Conservation (phyloP, 2,329 filamentous ascomycete genomes). For the Paecilomyces niveus region DNA sequence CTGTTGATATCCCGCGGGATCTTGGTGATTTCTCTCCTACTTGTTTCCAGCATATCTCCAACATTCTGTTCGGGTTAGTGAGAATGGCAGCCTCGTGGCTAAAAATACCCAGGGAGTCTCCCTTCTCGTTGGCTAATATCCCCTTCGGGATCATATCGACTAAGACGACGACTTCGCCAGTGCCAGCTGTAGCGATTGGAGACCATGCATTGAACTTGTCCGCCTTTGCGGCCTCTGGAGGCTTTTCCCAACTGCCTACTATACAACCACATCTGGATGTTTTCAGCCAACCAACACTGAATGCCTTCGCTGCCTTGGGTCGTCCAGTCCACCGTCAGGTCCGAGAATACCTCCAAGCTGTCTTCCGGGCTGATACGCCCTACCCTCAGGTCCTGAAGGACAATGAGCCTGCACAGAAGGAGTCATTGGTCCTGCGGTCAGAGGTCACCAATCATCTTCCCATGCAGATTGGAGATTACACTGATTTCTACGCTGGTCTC, state of each 20-base stretch:
- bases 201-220: conserved; percentile 64
- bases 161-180: conserved; percentile 46
- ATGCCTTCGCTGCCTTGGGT: conserved; percentile 67
- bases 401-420: conserved; percentile 51
- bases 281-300: conserved; percentile 60
- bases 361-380: conserved; percentile 55
- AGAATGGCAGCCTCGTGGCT: conserved; percentile 49
- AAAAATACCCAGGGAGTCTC: conserved; percentile 51
- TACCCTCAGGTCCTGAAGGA: conserved; percentile 57
- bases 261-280: conserved; percentile 53
- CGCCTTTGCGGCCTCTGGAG: conserved; percentile 51
- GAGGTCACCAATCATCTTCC: conserved; percentile 62
- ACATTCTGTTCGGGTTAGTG: conserved; percentile 10
- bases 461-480: conserved; percentile 74
- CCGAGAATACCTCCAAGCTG: conserved; percentile 59
- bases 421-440: conserved; percentile 52
- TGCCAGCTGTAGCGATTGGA: conserved; percentile 66
- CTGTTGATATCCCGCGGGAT: neutral
- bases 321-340: conserved; percentile 61
- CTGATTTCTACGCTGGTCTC: conserved; percentile 75
- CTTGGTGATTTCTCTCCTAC: neutral
- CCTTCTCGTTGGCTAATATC: conserved; percentile 73
- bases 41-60: neutral
- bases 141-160: conserved; percentile 78
- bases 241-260: conserved; percentile 52